Base-by-base conservation (phyloP, 2,329 filamentous ascomycete genomes). In the Monosporascus sp. region DNA sequence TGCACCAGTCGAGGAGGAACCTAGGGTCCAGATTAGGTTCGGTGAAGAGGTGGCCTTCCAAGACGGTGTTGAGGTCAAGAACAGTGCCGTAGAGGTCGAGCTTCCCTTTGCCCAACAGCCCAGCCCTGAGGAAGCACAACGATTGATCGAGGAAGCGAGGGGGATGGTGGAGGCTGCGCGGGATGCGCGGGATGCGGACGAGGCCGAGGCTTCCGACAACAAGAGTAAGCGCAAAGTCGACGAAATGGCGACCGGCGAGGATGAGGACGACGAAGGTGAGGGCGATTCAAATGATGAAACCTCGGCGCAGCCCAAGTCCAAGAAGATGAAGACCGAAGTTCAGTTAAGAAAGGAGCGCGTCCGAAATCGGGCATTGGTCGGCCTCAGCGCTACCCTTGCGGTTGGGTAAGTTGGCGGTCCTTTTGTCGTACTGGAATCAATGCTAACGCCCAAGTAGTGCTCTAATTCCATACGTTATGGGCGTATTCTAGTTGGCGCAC, bases 331-430 rank as follows among this genome's bases (percentile, higher is more conserved):
- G 78, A 88, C 91, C 1, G 88, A 94, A 68, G 82, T 88, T 45
- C 87, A 94, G 71, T 71, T 95, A 61, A 87, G 87, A 71, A 92
- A 91, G 74, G 88, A 95, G 73, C 88, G 86, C 66, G 90, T 97
- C 60, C 87, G 90, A 73, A 90, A 86, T 71, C 84, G 91, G 67
- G 91, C 94, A 47, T 76, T 96, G 56, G 81, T 96, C 58, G 93
- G 94, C 54, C 83, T 97, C 51, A 90, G 87, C 58, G 91, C 91
- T 54, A 94, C 90, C 47, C 80, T 97, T 69, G 90, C 90, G 53
- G 82, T 97, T 71, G 92, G 92, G 94, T 97, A 83, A 76, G 91
- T 87, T 38, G 16, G 47, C 46, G 7, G 19, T 46, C 45, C 8
- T 37, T 56, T 7, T 24, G 14, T 45, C 50, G 16, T 44, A 19